Conservation (phyloP, 1,284 basidiomycete species). For the Takashimella tepidaria region DNA sequence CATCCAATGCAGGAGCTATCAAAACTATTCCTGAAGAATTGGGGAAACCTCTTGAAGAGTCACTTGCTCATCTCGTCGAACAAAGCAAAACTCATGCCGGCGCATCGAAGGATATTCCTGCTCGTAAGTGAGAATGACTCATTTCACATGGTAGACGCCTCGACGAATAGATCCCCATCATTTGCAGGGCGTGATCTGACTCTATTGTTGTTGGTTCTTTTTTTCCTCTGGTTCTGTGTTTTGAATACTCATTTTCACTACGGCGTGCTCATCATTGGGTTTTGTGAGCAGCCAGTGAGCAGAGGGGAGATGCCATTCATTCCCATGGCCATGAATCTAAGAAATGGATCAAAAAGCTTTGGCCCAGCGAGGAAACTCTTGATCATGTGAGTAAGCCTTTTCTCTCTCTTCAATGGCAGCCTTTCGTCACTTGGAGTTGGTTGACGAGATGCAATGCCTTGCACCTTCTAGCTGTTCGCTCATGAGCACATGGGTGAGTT, state of each 20-base stretch:
- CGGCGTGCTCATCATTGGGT: too few relatives aligned
- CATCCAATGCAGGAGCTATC: conserved; percentile 15
- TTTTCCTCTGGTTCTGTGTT: too few relatives aligned
- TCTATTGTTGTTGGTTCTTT: too few relatives aligned
- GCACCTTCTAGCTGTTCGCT: conserved; percentile 45
- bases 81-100: conserved; percentile 12
- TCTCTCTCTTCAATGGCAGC: too few relatives aligned
- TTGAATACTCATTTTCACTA: too few relatives aligned
- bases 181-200: too few relatives aligned
- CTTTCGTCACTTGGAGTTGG: too few relatives aligned
- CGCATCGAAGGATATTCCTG: conserved; percentile 21
- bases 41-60: conserved; percentile 32
- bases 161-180: too few relatives aligned
- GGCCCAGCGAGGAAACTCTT: conserved; percentile 34
- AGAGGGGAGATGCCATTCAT: conserved; percentile 32
- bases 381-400: conserved; percentile 29
- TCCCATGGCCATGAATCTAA: conserved; percentile 19
- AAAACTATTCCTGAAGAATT: conserved; percentile 21
- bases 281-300: conserved; percentile 28
- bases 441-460: too few relatives aligned
- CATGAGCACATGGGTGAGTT: conserved; percentile 43
- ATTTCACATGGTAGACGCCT: background rate
- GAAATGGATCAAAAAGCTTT: conserved; percentile 37
- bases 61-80: conserved; percentile 28
- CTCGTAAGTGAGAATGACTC: conserved; percentile 20